These are phyloP conservation scores for Ophiocytium majus DNA, from an alignment of 352 stramenopile genomes.

Conservation along the genomic window DNA sequence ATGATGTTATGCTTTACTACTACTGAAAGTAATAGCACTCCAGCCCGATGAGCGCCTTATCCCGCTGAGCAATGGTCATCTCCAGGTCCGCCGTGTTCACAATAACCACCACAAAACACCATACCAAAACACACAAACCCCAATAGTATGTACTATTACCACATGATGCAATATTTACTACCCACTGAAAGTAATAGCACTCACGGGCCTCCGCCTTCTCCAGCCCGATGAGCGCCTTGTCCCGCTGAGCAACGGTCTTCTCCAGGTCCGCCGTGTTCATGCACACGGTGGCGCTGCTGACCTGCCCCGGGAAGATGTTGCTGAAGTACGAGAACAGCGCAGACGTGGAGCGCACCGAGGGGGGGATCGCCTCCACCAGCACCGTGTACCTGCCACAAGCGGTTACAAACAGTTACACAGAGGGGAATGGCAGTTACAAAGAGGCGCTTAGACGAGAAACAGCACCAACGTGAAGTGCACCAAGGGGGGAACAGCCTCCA, in stretches of 20 bases:
- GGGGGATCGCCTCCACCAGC: constrained; percentile 41
- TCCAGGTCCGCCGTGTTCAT: constrained; percentile 42
- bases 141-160: no score
- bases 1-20: no score
- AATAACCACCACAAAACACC: no score
- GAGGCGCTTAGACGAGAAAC: no score
- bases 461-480: no score
- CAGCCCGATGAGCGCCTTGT: constrained; percentile 26
- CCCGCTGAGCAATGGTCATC: constrained; percentile 15
- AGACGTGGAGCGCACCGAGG: constrained; percentile 24
- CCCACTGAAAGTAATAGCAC: no score
- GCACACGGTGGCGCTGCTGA: constrained; percentile 34
- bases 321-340: constrained; percentile 48
- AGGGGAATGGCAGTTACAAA: no score
- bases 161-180: no score
- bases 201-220: constrained; percentile 41
- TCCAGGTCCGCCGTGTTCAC: constrained; percentile 41
- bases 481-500: no score
- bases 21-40: no score
- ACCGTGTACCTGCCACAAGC: constrained; percentile 28
- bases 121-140: no score
- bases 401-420: no score
- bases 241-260: constrained; percentile 16
- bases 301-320: constrained; percentile 48
- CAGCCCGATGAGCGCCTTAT: constrained; percentile 25